Evolutionary conservation across 2,329 filamentous ascomycete genomes (phyloP).

Genomic region (Colletotrichum sp.): DNA sequence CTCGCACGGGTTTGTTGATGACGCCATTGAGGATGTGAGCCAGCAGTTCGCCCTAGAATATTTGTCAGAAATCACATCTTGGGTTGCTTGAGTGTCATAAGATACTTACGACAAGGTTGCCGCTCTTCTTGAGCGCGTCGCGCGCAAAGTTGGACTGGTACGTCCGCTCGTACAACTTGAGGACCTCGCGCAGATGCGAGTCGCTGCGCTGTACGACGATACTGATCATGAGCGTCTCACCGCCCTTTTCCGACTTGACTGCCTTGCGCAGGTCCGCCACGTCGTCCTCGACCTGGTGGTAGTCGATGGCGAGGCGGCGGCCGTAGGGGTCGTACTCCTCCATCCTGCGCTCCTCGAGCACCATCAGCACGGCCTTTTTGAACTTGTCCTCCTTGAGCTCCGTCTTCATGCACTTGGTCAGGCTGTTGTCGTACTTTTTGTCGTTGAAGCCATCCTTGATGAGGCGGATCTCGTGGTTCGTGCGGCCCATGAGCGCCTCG

Average conservation of each 20-base stretch:
- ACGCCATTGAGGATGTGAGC: conserved; percentile 96
- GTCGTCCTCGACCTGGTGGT: conserved; percentile 69
- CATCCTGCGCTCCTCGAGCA: conserved; percentile 82
- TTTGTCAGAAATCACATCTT: background rate
- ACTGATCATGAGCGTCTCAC: conserved; percentile 85
- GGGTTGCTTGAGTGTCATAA: background rate
- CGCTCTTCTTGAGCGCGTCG: conserved; percentile 85
- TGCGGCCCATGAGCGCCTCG: conserved; percentile 88
- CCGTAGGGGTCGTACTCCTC: conserved; percentile 76
- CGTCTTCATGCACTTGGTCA: conserved; percentile 85
- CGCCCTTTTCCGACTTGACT: conserved; percentile 76
- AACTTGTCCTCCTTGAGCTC: conserved; percentile 98
- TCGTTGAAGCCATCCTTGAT: conserved; percentile 92
- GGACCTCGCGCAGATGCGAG: conserved; percentile 77
- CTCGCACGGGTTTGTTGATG: conserved; percentile 93
- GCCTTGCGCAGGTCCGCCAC: conserved; percentile 71
- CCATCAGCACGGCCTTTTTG: conserved; percentile 82
- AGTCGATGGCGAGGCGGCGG: conserved; percentile 59
- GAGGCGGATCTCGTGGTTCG: conserved; percentile 81
- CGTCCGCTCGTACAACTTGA: conserved; percentile 75
- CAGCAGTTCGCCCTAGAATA: conserved; percentile 81
- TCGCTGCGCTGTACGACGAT: conserved; percentile 85
- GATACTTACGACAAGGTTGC: conserved; percentile 84
- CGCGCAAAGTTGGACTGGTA: conserved; percentile 84
- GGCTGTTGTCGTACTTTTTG: conserved; percentile 85